Percentiles rank a stretch among this genome's conserved stretches.
Conservation (phyloP, 306 rosid genomes). For the Castanopsis chinensis region DNA sequence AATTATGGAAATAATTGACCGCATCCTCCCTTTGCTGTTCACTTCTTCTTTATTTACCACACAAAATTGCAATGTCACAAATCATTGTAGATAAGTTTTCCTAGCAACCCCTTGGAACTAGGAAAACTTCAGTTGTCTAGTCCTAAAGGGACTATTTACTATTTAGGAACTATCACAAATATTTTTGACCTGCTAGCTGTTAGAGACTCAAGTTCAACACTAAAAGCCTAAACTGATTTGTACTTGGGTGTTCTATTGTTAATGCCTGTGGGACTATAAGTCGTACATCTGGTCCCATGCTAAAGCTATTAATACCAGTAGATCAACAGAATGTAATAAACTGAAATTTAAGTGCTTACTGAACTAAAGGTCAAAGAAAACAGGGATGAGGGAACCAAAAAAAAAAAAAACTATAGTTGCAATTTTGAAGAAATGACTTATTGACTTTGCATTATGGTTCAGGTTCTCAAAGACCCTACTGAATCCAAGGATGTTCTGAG, state of each 20-base stretch:
- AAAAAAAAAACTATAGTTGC: not conserved
- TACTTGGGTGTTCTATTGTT: not conserved
- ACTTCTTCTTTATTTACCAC: not conserved
- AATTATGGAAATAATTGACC: not conserved
- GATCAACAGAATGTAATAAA: not conserved
- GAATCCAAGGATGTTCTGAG: slow-evolving; percentile 69
- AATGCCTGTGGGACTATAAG: not conserved
- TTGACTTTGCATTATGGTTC: slow-evolving; percentile 16
- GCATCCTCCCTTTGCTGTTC: not conserved
- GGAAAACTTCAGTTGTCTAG: not conserved
- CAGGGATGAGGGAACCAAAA: too few relatives aligned
- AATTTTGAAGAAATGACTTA: slow-evolving; percentile 9
- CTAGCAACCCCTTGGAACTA: not conserved
- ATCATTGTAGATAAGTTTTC: not conserved
- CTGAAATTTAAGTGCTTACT: not conserved
- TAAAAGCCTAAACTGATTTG: not conserved
- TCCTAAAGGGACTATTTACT: not conserved
- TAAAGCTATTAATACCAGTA: not conserved
- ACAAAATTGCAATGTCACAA: not conserved
- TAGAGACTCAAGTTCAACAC: not conserved
- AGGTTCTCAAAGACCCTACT: slow-evolving; percentile 81
- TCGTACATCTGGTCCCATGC: not conserved
- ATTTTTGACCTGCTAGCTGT: not conserved
- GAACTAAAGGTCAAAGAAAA: not conserved
- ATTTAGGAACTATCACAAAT: not conserved